Evolutionary conservation across 306 rosid species (phyloP).

Genomic region (Quercus mongolica): DNA sequence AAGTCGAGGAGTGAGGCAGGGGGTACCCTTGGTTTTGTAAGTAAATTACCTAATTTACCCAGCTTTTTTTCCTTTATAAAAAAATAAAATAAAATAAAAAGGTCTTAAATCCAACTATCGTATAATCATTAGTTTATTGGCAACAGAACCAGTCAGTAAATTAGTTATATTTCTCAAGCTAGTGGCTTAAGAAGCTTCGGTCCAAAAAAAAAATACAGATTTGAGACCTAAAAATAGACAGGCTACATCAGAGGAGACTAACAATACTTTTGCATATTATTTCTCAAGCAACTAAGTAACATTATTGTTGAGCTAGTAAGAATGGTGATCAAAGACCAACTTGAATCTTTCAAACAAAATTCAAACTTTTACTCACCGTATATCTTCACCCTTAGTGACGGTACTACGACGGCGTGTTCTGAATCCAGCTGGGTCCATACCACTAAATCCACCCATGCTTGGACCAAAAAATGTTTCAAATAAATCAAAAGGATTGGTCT

Average conservation of each 20-base stretch:
- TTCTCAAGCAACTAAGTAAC: not conserved
- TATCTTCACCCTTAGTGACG: slow-evolving; percentile 89
- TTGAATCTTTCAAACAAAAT: not conserved
- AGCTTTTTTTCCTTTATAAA: no score
- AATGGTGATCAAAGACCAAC: slow-evolving; percentile 17
- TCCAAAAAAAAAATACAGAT: not conserved
- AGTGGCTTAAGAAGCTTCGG: not conserved
- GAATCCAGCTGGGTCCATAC: slow-evolving; percentile 78
- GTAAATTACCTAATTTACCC: no score
- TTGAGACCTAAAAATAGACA: not conserved
- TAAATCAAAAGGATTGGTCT: slow-evolving; percentile 97
- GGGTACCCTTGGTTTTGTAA: no score
- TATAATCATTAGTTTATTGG: not conserved
- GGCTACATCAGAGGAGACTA: not conserved
- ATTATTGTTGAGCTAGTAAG: slow-evolving; percentile 2
- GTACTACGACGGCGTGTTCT: slow-evolving; percentile 85
- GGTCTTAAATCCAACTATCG: not conserved
- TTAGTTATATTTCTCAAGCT: not conserved
- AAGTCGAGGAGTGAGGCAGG: no score
- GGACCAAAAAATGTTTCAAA: slow-evolving; percentile 96
- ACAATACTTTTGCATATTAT: not conserved
- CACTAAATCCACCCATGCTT: slow-evolving; percentile 77
- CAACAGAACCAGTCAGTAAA: not conserved
- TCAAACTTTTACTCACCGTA: slow-evolving; percentile 63
- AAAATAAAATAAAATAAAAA: no score